Percentiles rank a stretch among this genome's conserved stretches.
Evolutionary conservation across 495 filamentous ascomycete species (phyloP).

Genomic region (Aspergillus haitiensis): DNA sequence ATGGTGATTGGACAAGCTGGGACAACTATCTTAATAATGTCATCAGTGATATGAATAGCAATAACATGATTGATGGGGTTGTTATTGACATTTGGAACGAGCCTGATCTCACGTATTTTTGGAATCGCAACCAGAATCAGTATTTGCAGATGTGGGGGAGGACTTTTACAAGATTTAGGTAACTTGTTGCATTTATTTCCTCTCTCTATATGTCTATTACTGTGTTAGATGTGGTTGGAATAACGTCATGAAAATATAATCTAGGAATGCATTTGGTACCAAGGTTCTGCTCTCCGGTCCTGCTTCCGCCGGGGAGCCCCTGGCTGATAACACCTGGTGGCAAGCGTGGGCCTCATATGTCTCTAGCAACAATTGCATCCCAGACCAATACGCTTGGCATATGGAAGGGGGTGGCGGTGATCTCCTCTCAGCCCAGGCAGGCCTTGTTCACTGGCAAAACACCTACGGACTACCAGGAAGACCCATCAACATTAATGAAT

Average conservation of each 20-base stretch:
- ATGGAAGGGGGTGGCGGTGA: not conserved
- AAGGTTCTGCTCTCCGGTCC: not conserved
- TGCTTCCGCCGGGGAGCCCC: not conserved
- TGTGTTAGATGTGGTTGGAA: no score
- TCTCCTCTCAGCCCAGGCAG: not conserved
- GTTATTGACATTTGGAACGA: not conserved
- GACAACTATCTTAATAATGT: not conserved
- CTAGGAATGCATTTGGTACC: not conserved
- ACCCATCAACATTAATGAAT: conserved; percentile 47
- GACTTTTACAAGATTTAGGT: not conserved
- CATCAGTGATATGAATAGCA: not conserved
- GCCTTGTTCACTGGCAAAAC: conserved; percentile 3
- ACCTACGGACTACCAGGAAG: conserved; percentile 32
- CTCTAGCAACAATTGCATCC: not conserved
- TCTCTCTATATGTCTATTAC: not conserved
- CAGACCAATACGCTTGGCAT: conserved; percentile 1
- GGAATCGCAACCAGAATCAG: not conserved
- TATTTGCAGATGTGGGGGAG: conserved; percentile 1
- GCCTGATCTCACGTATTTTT: not conserved
- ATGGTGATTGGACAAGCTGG: not conserved
- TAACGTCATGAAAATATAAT: not conserved
- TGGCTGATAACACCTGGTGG: not conserved
- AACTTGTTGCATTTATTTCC: not conserved
- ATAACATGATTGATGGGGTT: not conserved
- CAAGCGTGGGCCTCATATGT: not conserved